phyloP scores from a whole-genome alignment of 2,329 filamentous ascomycete species.

The Coniochaeta sp. region DNA sequence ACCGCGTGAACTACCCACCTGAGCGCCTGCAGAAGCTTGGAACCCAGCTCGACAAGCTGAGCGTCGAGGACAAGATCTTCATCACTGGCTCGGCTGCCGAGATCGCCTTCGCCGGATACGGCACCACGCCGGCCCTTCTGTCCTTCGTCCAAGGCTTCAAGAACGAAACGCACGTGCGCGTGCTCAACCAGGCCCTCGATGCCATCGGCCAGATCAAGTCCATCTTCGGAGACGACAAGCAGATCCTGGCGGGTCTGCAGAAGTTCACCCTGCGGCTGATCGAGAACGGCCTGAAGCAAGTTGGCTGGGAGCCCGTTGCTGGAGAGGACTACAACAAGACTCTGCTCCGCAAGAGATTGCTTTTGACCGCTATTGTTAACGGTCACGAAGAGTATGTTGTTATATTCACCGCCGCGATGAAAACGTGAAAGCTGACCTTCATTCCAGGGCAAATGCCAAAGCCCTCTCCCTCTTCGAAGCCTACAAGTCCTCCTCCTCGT shows the following conservation, averaged over 20 bases:
- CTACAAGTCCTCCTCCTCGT: conserved; percentile 65
- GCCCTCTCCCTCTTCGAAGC: conserved; percentile 76
- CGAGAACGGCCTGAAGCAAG: conserved; percentile 62
- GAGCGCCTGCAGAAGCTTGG: conserved; percentile 74
- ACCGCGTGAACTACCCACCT: conserved; percentile 90
- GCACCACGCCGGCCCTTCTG: conserved; percentile 72
- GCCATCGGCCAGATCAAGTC: conserved; percentile 71
- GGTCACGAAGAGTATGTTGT: conserved; percentile 67
- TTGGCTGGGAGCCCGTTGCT: conserved; percentile 79
- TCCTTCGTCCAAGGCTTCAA: conserved; percentile 81
- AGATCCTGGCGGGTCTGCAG: conserved; percentile 65
- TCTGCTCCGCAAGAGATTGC: conserved; percentile 75
- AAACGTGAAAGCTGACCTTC: conserved; percentile 7
- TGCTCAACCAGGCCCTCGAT: conserved; percentile 80
- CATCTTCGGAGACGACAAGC: conserved; percentile 73
- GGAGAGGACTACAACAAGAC: conserved; percentile 75
- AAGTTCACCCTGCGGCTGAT: conserved; percentile 75
- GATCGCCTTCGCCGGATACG: conserved; percentile 79
- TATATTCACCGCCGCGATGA: conserved; percentile 2
- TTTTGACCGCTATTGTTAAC: conserved; percentile 66
- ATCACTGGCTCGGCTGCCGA: conserved; percentile 86
- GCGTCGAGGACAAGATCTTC: conserved; percentile 84
- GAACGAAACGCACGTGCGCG: conserved; percentile 74
- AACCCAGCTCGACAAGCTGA: conserved; percentile 66
- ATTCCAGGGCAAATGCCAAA: conserved; percentile 46